Conservation (phyloP, 1,284 basidiomycete genomes). For the Irpex sp. region DNA sequence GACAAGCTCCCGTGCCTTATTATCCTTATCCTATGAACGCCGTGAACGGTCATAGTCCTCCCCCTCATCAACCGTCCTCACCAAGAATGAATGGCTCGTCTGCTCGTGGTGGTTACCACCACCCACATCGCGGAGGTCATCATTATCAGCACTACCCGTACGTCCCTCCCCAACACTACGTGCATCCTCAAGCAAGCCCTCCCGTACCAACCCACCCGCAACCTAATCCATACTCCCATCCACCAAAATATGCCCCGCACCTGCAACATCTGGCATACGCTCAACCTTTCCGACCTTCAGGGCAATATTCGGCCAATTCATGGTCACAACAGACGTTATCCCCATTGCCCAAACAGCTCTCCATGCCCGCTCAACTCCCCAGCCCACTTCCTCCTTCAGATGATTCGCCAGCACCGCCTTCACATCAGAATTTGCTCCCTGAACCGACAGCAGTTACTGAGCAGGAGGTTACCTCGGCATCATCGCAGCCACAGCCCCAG, state of each 20-base stretch:
- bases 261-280: constrained; percentile 27
- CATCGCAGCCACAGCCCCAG: constrained; percentile 3
- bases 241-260: constrained; percentile 27
- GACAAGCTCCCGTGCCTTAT: constrained; percentile 23
- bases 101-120: constrained; percentile 25
- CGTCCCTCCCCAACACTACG: constrained; percentile 11
- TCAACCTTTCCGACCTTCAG: constrained; percentile 24
- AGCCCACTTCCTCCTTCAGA: constrained; percentile 24
- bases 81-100: constrained; percentile 21
- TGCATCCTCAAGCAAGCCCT: constrained; percentile 23
- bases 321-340: constrained; percentile 29
- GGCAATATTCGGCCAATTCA: constrained; percentile 22
- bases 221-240: constrained; percentile 26
- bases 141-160: constrained; percentile 24
- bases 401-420: constrained; percentile 14
- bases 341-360: constrained; percentile 34
- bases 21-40: constrained; percentile 29
- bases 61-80: constrained; percentile 24
- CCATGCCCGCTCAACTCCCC: constrained; percentile 32
- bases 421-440: constrained; percentile 2
- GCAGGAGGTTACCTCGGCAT: constrained; percentile 10
- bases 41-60: constrained; percentile 24
- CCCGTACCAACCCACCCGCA: constrained; percentile 17
- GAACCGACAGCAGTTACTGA: constrained; percentile 10
- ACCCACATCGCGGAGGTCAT: constrained; percentile 22